Evolutionary conservation across 305 asterid genomes (phyloP), one percentile per base, ranked within the genome.

Genomic region (Salvia sclarea): DNA sequence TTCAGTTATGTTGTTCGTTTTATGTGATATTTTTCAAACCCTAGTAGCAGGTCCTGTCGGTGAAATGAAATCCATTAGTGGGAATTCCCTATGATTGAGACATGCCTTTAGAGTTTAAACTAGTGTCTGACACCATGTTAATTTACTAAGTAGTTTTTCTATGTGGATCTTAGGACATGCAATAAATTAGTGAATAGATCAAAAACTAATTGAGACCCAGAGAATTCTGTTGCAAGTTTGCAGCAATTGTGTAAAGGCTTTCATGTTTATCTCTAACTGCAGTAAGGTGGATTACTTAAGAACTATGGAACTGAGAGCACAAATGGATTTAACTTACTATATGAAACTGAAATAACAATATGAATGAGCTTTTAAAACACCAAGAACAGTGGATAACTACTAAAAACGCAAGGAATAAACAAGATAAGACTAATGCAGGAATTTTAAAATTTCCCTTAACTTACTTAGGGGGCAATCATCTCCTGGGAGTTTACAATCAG

Each of bases 401-500:
- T 54, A 13, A 49, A 38, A 54, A n/a, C 5, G 7, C 6, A 10
- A 69, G 62, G 55, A 16, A 11, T 6, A 37, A 3, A 69, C 17
- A 50, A 25, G 18, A 6, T 3, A 30, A 30, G 45, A 31, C 21
- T 12, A 41, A 56, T 11, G 20, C 44, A 10, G 11, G 44, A 38
- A 38, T 9, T 4, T 13, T 38, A 2, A 10, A 38, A 38, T 9
- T 9, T 9, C 12, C 20, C 16, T 66, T 2, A 9, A 50, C 90
- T 81, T 79, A 83, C 93, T 87, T 38, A 87, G 71, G 70, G 95
- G 98, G 81, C 95, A 92, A 75, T 88, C 98, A 74, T 92, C 96
- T 62, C 96, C 96, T 17, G 96, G 95, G 69, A 86, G 95, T 78
- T 88, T 88, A 70, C 97, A 89, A 69, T 88, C 97, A 65, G 96